phyloP scores from a whole-genome alignment of 2,329 filamentous ascomycete species.

The Ceratocystis huliohia region DNA sequence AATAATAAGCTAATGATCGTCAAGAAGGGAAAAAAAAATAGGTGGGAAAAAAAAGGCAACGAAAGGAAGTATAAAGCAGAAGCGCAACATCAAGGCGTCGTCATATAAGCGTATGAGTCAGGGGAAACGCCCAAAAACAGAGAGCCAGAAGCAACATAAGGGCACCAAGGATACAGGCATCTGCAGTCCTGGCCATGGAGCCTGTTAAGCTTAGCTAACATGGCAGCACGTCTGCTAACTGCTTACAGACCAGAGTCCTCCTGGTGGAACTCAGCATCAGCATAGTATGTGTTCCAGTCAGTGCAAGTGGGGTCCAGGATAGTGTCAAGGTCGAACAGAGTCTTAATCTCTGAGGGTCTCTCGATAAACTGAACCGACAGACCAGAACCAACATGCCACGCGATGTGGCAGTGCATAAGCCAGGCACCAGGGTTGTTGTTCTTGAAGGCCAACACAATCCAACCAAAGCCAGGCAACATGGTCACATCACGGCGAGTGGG shows the following conservation, averaged over 20 bases:
- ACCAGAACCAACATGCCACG: slow-evolving; percentile 44
- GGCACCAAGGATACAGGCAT: neutral
- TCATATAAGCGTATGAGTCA: neutral
- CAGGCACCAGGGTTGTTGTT: slow-evolving; percentile 40
- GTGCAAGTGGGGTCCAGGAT: slow-evolving; percentile 20
- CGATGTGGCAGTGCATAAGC: slow-evolving; percentile 44
- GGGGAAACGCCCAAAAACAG: neutral
- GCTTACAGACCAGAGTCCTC: slow-evolving; percentile 22
- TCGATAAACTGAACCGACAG: slow-evolving; percentile 40
- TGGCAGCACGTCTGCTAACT: neutral
- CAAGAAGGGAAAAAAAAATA: neutral
- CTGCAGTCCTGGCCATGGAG: neutral
- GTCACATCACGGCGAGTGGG: slow-evolving; percentile 42
- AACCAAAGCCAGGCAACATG: slow-evolving; percentile 33
- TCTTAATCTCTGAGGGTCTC: slow-evolving; percentile 19
- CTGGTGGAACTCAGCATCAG: slow-evolving; percentile 20
- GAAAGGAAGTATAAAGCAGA: neutral
- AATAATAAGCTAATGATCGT: neutral
- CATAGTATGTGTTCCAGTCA: slow-evolving; percentile 21
- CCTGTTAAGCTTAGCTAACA: neutral
- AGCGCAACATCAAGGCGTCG: neutral
- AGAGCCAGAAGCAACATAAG: neutral
- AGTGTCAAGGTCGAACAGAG: slow-evolving; percentile 18
- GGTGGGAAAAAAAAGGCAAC: neutral
- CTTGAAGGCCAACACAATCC: slow-evolving; percentile 39